A percentile compares a stretch with the other conserved stretches of the same genome.
Evolutionary conservation across 345 rosid species (phyloP).

Genomic region (Pistacia vera): DNA sequence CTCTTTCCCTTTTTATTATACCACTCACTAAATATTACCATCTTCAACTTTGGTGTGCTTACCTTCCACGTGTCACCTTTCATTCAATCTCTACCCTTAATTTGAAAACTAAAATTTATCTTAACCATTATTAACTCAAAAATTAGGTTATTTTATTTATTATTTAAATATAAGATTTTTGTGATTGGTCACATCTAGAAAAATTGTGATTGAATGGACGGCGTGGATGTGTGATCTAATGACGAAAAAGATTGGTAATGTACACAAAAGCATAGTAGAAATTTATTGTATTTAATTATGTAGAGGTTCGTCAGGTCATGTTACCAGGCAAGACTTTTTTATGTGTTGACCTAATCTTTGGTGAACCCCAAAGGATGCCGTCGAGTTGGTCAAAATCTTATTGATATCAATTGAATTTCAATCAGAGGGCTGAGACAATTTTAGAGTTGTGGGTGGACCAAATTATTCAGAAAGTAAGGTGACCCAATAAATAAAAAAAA

Average conservation of each 20-base stretch:
- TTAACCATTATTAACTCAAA: too few species aligned
- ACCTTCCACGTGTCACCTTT: background rate
- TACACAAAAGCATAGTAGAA: background rate
- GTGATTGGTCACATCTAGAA: background rate
- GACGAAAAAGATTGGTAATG: background rate
- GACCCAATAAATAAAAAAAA: background rate
- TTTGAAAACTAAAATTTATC: too few species aligned
- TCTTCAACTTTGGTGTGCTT: constrained; percentile 4
- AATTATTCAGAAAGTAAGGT: background rate
- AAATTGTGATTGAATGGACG: background rate
- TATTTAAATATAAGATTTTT: background rate
- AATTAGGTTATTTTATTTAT: too few species aligned
- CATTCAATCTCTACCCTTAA: constrained; percentile 1
- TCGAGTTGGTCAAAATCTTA: constrained; percentile 17
- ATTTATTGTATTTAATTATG: background rate
- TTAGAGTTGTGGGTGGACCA: constrained; percentile 16
- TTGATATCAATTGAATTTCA: background rate
- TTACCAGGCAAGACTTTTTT: constrained; percentile 19
- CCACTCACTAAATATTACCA: background rate
- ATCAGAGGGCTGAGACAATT: background rate
- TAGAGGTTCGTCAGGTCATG: background rate
- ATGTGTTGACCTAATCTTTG: constrained; percentile 1
- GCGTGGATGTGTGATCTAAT: too few species aligned
- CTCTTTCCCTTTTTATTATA: background rate
- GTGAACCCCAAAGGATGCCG: background rate